phyloP scores from a whole-genome alignment of 768 basidiomycete species.

The Clavulina sp. region DNA sequence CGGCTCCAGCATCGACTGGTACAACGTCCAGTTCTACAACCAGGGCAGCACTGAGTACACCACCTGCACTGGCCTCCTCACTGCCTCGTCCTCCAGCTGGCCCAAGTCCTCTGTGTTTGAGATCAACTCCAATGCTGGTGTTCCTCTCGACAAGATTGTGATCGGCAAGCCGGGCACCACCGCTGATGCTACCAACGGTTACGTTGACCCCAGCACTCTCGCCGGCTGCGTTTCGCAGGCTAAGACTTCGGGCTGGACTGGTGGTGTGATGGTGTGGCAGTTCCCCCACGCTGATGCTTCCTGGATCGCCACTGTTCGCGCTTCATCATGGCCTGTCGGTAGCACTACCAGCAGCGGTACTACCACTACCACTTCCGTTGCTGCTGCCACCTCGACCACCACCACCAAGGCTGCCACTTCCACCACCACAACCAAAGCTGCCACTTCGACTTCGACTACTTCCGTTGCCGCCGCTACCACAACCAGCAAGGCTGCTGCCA shows the following conservation, averaged over 20 bases:
- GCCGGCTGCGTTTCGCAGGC: conserved; percentile 18
- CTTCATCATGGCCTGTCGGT: neutral
- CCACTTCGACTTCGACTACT: neutral
- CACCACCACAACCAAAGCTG: neutral
- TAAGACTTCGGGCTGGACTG: conserved; percentile 20
- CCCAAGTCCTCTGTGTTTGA: conserved; percentile 21
- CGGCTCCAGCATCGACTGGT: conserved; percentile 10
- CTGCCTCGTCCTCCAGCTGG: conserved; percentile 17
- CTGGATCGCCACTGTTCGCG: neutral
- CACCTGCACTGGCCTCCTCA: conserved; percentile 3
- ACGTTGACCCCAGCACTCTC: conserved; percentile 17
- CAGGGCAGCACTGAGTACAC: conserved; percentile 7
- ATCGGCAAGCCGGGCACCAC: neutral
- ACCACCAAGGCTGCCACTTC: neutral
- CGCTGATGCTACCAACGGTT: conserved; percentile 19
- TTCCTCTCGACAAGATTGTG: conserved; percentile 18
- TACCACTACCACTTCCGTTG: neutral
- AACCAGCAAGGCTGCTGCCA: no score
- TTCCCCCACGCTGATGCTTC: neutral
- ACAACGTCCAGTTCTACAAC: conserved; percentile 6
- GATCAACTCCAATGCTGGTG: conserved; percentile 15
- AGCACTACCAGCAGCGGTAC: neutral
- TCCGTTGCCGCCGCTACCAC: no score
- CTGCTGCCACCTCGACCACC: neutral
- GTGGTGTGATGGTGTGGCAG: conserved; percentile 19